These are phyloP conservation scores for Achaetomium macrosporum DNA, from an alignment of 2,329 filamentous ascomycete species.

Conservation along the genomic window DNA sequence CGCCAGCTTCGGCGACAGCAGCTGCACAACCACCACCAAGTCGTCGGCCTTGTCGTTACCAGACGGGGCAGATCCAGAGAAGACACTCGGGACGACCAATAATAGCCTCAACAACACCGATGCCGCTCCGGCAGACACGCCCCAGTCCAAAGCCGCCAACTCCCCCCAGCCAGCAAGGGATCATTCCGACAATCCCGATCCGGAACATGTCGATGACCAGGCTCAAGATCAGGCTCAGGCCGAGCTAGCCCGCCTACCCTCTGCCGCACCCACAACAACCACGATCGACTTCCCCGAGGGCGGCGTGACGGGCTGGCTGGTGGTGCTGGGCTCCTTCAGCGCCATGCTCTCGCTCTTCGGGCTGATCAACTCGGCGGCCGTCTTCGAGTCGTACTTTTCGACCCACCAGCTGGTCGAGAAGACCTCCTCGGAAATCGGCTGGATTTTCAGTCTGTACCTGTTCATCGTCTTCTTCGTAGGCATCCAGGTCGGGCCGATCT, in stretches of 20 bases:
- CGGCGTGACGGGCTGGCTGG: constrained; percentile 64
- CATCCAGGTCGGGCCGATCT: constrained; percentile 74
- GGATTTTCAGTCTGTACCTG: constrained; percentile 78
- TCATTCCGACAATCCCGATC: neutral
- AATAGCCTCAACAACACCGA: no score
- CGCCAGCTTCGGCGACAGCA: constrained; percentile 1
- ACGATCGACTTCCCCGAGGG: constrained; percentile 62
- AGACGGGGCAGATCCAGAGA: neutral
- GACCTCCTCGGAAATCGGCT: constrained; percentile 64
- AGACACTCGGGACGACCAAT: no score
- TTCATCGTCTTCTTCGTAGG: constrained; percentile 79
- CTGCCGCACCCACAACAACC: constrained; percentile 21
- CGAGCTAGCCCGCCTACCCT: constrained; percentile 15
- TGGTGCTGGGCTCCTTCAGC: constrained; percentile 71
- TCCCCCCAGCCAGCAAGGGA: no score
- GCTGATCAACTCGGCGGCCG: constrained; percentile 68
- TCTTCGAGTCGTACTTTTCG: constrained; percentile 71
- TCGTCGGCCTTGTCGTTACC: constrained; percentile 1
- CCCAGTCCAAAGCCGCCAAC: neutral
- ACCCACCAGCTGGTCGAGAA: constrained; percentile 65
- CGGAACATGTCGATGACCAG: neutral
- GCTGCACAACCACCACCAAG: neutral
- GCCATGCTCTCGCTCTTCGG: constrained; percentile 66
- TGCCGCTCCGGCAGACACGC: neutral
- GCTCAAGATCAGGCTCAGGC: neutral